Evolutionary conservation across 1,139 yeast genomes (phyloP), one percentile per base, ranked within the genome.

Genomic region (Blastobotrys malaysiensis): DNA sequence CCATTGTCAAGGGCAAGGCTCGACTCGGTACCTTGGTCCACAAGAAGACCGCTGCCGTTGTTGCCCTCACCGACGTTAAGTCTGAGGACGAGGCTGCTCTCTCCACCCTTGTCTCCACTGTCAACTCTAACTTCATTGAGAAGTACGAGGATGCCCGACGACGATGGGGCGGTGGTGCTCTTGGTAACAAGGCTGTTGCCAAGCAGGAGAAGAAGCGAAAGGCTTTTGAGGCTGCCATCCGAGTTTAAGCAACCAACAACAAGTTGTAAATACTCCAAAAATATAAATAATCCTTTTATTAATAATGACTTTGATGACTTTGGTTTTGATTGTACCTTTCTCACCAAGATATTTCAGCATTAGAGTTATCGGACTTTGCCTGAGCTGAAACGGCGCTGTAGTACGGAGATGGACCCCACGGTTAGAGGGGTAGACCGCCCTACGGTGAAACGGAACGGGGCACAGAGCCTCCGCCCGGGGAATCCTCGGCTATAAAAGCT

Each of bases 161-260:
- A 81, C 96, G 89, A 86, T 91, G 98, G 98, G 98, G 98, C 84
- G 98, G 99, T 82, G 98, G 98, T 83, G 73, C 88, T 77, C 81
- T 93, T 82, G 97, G 98, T 76, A 80, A 88, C 69, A 91, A 91
- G 83, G 88, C 97, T 69, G 81, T 80, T 70, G 93, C 83, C 69
- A 87, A 85, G 80, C 74, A 72, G 60, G 83, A 73, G 66, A 81
- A 81, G 81, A 79, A 76, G 72, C 76, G 73, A 65, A 76, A 75
- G 73, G 77, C 74, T 65, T 66, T 74, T 56, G 79, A 73, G 58
- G 70, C 79, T 63, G 74, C 79, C 57, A 63, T 71, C 63, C 72
- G 71, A 64, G 73, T 73, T 59, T 74, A 73, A 64, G 57, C 19
- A 47, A 18, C 43, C 19, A 45, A 31, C 5, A 26, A 31, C 11